phyloP scores from a whole-genome alignment of 208 protist species.

The Trypanosoma cruzi region DNA sequence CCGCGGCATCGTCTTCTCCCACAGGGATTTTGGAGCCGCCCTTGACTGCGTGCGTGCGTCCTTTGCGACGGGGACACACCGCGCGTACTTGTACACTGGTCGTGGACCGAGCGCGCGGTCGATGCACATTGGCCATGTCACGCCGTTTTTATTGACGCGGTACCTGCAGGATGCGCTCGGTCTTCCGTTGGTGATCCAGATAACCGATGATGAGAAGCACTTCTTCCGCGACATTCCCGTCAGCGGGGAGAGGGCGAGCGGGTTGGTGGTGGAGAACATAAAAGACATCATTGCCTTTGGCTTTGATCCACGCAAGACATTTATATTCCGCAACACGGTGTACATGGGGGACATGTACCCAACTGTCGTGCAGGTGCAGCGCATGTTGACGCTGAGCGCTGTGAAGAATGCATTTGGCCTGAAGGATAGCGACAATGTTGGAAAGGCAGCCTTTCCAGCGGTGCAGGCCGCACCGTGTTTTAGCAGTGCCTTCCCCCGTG shows the following conservation, averaged over 20 bases:
- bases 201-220: slow-evolving; percentile 99
- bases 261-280: slow-evolving; percentile 94
- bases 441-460: slow-evolving; percentile 96
- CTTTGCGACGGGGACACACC: slow-evolving; percentile 53
- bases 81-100: slow-evolving; percentile 99
- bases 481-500: slow-evolving; percentile 91
- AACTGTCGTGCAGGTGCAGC: slow-evolving; percentile 95
- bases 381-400: slow-evolving; percentile 89
- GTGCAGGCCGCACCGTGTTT: slow-evolving; percentile 98
- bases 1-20: slow-evolving; percentile 97
- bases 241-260: slow-evolving; percentile 68
- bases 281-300: slow-evolving; percentile 99
- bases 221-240: slow-evolving; percentile 96
- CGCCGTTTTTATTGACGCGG: slow-evolving; percentile 99
- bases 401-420: slow-evolving; percentile 96
- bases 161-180: slow-evolving; percentile 98
- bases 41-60: slow-evolving; percentile 83
- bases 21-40: slow-evolving; percentile 96
- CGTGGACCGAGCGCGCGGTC: slow-evolving; percentile 96
- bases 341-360: slow-evolving; percentile 98
- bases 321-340: slow-evolving; percentile 99
- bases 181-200: slow-evolving; percentile 98
- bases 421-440: slow-evolving; percentile 91
- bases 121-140: slow-evolving; percentile 99
- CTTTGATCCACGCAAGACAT: slow-evolving; percentile 98